Conservation (phyloP, 2,329 filamentous ascomycete species). For the Chrysoporthe puriensis region DNA sequence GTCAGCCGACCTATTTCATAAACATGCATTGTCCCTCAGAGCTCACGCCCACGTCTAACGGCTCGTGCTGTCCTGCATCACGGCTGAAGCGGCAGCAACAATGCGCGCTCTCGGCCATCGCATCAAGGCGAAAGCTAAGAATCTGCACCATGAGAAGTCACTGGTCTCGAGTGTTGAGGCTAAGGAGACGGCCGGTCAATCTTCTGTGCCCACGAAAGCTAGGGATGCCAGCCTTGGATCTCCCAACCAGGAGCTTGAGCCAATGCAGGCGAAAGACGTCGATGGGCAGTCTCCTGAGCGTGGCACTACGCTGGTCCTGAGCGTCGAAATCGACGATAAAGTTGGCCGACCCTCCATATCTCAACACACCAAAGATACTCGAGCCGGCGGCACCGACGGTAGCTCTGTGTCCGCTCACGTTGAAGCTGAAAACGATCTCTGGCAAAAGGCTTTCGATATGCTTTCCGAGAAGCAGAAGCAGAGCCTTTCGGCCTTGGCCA, state of each 20-base stretch:
- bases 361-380: background rate
- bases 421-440: background rate
- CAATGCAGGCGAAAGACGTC: background rate
- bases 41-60: background rate
- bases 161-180: background rate
- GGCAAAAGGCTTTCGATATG: constrained; percentile 2
- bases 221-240: background rate
- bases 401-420: background rate
- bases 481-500: background rate
- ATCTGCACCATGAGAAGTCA: background rate
- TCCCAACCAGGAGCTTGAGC: background rate
- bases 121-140: background rate
- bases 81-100: background rate
- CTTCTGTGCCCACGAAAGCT: background rate
- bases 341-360: background rate
- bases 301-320: background rate
- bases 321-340: background rate
- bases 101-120: background rate
- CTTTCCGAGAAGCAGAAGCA: background rate
- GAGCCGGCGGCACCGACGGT: background rate
- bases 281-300: background rate
- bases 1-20: background rate
- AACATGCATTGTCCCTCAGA: too few relatives aligned
- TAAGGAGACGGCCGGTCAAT: background rate
- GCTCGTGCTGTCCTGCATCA: background rate